These are phyloP conservation scores for Solioccasus polychromus DNA, from an alignment of 768 basidiomycete species.

Conservation along the genomic window DNA sequence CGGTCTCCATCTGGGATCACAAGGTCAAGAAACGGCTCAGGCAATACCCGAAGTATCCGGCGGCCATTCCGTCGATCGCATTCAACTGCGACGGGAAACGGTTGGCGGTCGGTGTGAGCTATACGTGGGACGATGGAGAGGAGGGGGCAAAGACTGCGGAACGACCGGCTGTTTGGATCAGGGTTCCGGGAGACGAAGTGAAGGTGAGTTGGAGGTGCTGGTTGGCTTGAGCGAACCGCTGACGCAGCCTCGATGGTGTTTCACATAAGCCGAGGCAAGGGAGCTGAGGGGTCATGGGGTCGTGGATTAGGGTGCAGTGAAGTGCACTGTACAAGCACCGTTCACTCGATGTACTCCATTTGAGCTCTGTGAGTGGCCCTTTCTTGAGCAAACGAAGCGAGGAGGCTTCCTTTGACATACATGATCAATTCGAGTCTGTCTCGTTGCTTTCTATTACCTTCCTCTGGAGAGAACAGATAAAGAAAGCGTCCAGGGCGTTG, in stretches of 20 bases:
- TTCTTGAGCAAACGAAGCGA: no score
- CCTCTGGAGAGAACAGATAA: no score
- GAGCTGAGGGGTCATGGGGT: no score
- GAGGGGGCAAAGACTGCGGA: conserved; percentile 63
- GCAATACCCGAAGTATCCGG: conserved; percentile 79
- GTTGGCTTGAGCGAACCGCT: neutral
- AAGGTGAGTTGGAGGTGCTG: conserved; percentile 45
- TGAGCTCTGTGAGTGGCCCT: no score
- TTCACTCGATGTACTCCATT: no score
- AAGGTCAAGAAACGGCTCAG: conserved; percentile 92
- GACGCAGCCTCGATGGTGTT: no score
- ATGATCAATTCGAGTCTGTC: no score
- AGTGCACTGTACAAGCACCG: no score
- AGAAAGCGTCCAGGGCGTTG: no score
- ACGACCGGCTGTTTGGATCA: conserved; percentile 57
- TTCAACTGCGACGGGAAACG: conserved; percentile 84
- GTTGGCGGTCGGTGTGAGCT: conserved; percentile 80
- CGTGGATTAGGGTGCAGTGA: no score
- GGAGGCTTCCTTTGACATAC: no score
- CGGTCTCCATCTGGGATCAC: conserved; percentile 97
- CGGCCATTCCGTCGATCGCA: conserved; percentile 72
- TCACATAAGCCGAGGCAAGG: conserved; percentile 21
- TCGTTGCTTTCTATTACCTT: no score
- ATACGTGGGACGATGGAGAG: conserved; percentile 90
- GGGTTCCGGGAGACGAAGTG: conserved; percentile 72